Base-by-base conservation (phyloP, 352 stramenopile species). In the Phytopythium chamaehyphon region DNA sequence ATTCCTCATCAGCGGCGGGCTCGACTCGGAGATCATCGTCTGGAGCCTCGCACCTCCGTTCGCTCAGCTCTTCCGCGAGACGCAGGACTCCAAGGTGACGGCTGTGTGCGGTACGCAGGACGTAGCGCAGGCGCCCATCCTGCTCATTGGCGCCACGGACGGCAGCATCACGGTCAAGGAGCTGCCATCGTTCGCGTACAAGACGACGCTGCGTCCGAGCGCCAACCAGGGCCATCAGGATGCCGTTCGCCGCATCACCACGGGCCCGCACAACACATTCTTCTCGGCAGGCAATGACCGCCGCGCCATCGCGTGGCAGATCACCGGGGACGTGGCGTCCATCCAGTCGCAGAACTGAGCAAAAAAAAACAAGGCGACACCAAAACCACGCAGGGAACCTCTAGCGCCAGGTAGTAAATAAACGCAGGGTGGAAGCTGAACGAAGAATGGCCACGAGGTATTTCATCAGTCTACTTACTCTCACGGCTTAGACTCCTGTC, bases 261-360 rank as follows among this genome's bases (percentile, higher is more conserved):
- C 64, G 2, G 83, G 83, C 21, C 83, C 83, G 6, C 72, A 76
- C 54, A 88, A 88, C 58, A 93, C 83, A 39, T 90, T 93, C 50
- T 93, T 93, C 62, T 84, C 74, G 16, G 69, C 81, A 33, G 72
- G 77, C 52, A 90, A 87, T 50, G 83, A 93, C 59, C 64, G 76
- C 36, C 85, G 85, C 53, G 90, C 90, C 78, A 73, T 93, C 63
- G 83, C 83, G 36, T 93, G 83, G 83, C 83, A 93, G 61, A 82
- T 93, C 67, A 91, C 74, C 37, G 83, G 83, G 48, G 82, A 93
- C 42, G 74, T 68, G 4, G 70, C 62, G 24, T 71, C 76, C 38
- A 79, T 93, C 49, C 75, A 86, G 64, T 33, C 28, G 28, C 52
- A 71, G 61, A 88, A 78, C 64, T 83, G 69, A 63, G 26, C 44